Conservation (phyloP, 23 red algal genomes). For the Gracilaria domingensis region DNA sequence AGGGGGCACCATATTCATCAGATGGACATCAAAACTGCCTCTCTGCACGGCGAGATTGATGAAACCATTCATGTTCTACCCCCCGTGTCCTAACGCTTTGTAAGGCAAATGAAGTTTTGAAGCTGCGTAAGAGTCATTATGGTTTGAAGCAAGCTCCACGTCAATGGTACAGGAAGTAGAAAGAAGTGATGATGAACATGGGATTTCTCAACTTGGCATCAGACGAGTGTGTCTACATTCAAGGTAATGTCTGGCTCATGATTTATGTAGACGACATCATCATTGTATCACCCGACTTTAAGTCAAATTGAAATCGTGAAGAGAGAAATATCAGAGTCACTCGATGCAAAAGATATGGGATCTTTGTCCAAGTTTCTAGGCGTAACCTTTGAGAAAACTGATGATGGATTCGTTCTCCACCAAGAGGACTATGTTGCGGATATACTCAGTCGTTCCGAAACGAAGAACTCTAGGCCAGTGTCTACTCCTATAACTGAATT, state of each 20-base stretch:
- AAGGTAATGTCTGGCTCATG: neutral
- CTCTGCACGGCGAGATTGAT: too few relatives aligned
- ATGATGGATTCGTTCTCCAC: too few relatives aligned
- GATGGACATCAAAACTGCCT: slow-evolving; percentile 69
- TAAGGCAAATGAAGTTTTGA: neutral
- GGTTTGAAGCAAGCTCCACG: slow-evolving; percentile 50
- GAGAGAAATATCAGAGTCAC: too few relatives aligned
- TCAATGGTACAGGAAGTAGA: slow-evolving; percentile 25
- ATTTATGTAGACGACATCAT: slow-evolving; percentile 56
- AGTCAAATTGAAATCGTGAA: too few relatives aligned
- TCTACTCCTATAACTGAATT: too few relatives aligned
- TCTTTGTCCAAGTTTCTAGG: too few relatives aligned
- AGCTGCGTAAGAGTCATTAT: slow-evolving; percentile 8
- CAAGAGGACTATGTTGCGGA: too few relatives aligned
- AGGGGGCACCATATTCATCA: slow-evolving; percentile 31
- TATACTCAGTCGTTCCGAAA: too few relatives aligned
- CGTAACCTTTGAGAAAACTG: too few relatives aligned
- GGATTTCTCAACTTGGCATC: neutral
- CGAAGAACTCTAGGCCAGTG: too few relatives aligned
- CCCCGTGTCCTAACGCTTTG: neutral
- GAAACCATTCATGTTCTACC: too few relatives aligned
- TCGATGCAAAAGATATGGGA: too few relatives aligned
- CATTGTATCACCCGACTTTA: neutral
- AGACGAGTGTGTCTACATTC: slow-evolving; percentile 22
- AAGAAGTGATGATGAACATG: neutral